phyloP scores from a whole-genome alignment of 1,139 yeast genomes.

The Debaryomyces sp. region DNA sequence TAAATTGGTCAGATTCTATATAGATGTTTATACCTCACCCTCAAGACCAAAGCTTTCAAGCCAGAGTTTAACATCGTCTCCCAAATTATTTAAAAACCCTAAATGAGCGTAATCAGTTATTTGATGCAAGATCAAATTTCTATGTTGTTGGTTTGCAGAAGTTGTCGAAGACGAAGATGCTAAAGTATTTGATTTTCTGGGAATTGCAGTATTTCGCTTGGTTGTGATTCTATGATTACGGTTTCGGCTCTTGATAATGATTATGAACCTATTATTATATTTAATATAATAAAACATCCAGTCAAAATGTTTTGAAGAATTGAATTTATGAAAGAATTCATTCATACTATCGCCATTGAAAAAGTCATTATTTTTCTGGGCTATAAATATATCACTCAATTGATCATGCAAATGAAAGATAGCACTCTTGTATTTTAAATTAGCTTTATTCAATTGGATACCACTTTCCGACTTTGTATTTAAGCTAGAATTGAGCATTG shows the following conservation, averaged over 20 bases:
- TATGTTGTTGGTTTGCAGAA: not conserved
- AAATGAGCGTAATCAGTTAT: conserved; percentile 27
- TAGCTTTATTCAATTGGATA: not conserved
- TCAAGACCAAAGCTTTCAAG: conserved; percentile 30
- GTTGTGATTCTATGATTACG: conserved; percentile 21
- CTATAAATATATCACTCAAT: conserved; percentile 34
- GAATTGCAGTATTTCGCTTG: conserved; percentile 11
- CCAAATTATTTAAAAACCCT: conserved; percentile 47
- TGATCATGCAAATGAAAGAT: conserved; percentile 46
- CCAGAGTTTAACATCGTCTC: conserved; percentile 50
- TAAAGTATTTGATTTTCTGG: not conserved
- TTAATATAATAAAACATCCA: conserved; percentile 50
- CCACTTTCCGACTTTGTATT: not conserved
- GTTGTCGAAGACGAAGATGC: not conserved
- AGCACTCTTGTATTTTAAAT: conserved; percentile 25
- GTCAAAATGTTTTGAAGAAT: conserved; percentile 39
- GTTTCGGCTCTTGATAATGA: conserved; percentile 37
- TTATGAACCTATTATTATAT: conserved; percentile 32
- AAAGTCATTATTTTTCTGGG: conserved; percentile 27
- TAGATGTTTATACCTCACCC: conserved; percentile 20
- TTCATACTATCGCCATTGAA: conserved; percentile 22
- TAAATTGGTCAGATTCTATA: conserved; percentile 42
- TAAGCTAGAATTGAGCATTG: conserved; percentile 14
- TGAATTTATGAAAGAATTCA: conserved; percentile 49
- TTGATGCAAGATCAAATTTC: not conserved